Evolutionary conservation across 192 early-diverging fungal species (phyloP).

Genomic region (Chytriomyces confervae): DNA sequence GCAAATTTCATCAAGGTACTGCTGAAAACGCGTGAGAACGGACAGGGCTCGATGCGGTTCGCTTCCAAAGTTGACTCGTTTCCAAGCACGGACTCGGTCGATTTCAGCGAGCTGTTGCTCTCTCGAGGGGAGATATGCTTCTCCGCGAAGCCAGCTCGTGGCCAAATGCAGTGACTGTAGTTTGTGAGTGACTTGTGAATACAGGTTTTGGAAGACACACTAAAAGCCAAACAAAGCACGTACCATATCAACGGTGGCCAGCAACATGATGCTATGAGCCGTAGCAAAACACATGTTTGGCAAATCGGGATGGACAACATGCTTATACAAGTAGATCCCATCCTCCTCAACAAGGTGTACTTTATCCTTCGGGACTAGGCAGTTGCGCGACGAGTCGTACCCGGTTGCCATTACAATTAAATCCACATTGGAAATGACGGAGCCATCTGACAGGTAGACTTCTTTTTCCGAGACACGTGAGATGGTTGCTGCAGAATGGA

Average conservation of each 20-base stretch:
- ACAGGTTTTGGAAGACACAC: neutral
- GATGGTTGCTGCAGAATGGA: neutral
- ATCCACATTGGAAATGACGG: neutral
- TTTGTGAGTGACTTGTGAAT: neutral
- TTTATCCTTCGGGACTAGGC: neutral
- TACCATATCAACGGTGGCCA: neutral
- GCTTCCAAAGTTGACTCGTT: neutral
- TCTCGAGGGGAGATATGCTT: neutral
- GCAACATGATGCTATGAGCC: neutral
- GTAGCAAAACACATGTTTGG: neutral
- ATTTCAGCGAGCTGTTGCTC: neutral
- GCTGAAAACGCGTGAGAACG: slow-evolving; percentile 10
- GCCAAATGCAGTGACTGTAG: neutral
- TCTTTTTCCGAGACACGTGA: neutral
- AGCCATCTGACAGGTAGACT: neutral
- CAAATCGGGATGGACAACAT: slow-evolving; percentile 1
- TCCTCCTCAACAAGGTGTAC: neutral
- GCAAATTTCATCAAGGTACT: slow-evolving; percentile 11
- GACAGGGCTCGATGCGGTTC: neutral
- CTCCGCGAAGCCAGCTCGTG: neutral
- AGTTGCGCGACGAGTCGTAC: neutral
- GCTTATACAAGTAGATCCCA: slow-evolving; percentile 5
- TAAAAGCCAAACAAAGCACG: neutral
- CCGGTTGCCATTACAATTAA: neutral
- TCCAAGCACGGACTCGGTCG: neutral